Conservation (phyloP, 306 rosid genomes). For the Clitoria ternatea region DNA sequence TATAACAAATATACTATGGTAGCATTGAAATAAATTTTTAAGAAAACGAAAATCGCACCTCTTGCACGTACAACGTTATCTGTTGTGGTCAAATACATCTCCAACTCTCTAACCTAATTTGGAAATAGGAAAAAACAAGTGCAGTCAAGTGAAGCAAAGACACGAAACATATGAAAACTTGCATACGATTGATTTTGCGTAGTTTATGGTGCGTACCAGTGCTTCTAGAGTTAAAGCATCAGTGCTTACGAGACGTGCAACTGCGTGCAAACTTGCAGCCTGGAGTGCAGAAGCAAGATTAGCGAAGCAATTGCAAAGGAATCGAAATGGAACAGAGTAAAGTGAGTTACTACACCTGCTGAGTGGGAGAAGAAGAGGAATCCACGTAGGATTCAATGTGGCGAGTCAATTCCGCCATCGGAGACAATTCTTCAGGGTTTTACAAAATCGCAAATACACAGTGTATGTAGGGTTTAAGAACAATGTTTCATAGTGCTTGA, state of each 20-base stretch:
- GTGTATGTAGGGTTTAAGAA: conserved; percentile 40
- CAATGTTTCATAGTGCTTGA: neutral
- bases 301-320: no score
- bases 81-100: conserved; percentile 76
- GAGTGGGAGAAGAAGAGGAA: conserved; percentile 51
- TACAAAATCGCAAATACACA: neutral
- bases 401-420: conserved; percentile 65
- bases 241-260: conserved; percentile 48
- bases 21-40: neutral
- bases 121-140: neutral
- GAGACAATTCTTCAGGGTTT: conserved; percentile 28
- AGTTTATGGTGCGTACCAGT: conserved; percentile 41
- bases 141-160: neutral
- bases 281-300: conserved; percentile 35
- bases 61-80: conserved; percentile 68
- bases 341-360: no score
- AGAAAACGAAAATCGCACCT: conserved; percentile 46
- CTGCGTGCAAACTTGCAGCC: conserved; percentile 70
- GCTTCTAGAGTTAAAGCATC: conserved; percentile 55
- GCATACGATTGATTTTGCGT: neutral
- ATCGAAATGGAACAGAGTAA: no score
- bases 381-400: conserved; percentile 74
- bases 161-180: neutral
- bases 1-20: neutral
- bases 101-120: conserved; percentile 71